Conservation (phyloP, 2,329 filamentous ascomycete species). For the Plenodomus lindquistii region DNA sequence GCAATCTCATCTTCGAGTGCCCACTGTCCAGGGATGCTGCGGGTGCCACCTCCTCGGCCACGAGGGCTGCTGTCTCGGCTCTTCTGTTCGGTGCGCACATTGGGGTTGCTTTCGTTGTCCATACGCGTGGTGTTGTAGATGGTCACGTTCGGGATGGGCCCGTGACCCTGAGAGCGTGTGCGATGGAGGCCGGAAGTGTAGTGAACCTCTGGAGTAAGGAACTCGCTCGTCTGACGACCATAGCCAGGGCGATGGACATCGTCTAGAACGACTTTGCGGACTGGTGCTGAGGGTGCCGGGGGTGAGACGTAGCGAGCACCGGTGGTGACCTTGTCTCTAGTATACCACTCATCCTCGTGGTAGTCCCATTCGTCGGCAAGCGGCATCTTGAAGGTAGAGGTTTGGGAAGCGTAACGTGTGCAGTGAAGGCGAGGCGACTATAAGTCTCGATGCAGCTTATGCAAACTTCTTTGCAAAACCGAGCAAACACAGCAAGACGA, state of each 20-base stretch:
- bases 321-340: conserved; percentile 18
- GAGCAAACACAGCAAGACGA: conserved; percentile 13
- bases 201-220: conserved; percentile 33
- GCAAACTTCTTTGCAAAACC: conserved; percentile 2
- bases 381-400: conserved; percentile 23
- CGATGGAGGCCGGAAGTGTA: conserved; percentile 46
- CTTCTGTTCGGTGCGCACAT: conserved; percentile 39
- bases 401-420: background rate
- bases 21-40: conserved; percentile 40
- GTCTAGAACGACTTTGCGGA: conserved; percentile 21
- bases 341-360: conserved; percentile 38
- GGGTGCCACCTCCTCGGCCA: conserved; percentile 24
- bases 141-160: conserved; percentile 51
- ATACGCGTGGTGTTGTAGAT: conserved; percentile 52
- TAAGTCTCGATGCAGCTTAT: background rate
- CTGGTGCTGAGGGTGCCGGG: conserved; percentile 12
- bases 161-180: conserved; percentile 50
- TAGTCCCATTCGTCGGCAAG: conserved; percentile 32
- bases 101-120: conserved; percentile 41
- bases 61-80: conserved; percentile 28
- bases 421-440: background rate
- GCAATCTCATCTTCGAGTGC: conserved; percentile 42
- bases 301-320: conserved; percentile 39
- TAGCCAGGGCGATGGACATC: conserved; percentile 18
- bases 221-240: conserved; percentile 34